Evolutionary conservation across 1,139 yeast species (phyloP).

Genomic region (Yamadazyma siamensis): DNA sequence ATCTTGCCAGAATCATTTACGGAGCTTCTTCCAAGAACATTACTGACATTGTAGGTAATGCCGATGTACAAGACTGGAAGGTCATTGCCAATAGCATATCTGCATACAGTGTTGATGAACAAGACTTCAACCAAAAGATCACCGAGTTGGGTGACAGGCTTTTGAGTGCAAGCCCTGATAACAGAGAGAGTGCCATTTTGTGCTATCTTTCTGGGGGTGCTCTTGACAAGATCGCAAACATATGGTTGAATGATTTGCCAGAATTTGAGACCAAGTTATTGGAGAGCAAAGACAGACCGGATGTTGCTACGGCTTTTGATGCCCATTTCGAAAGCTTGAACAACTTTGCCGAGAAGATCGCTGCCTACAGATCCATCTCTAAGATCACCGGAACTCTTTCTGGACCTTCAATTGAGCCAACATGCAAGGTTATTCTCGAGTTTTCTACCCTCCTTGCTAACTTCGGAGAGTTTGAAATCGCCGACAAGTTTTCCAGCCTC

Average conservation of each 20-base stretch:
- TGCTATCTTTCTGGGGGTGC: slow-evolving; percentile 83
- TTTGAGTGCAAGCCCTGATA: slow-evolving; percentile 25
- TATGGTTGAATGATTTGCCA: slow-evolving; percentile 82
- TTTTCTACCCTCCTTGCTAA: slow-evolving; percentile 79
- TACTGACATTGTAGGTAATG: slow-evolving; percentile 73
- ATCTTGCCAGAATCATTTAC: slow-evolving; percentile 72
- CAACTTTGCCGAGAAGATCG: slow-evolving; percentile 78
- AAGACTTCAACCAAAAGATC: slow-evolving; percentile 52
- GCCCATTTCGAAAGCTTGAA: slow-evolving; percentile 84
- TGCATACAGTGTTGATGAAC: slow-evolving; percentile 48
- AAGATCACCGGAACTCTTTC: slow-evolving; percentile 36
- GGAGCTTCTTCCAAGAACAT: slow-evolving; percentile 59
- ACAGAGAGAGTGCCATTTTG: slow-evolving; percentile 70
- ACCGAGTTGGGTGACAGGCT: slow-evolving; percentile 70
- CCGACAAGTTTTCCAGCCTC: slow-evolving; percentile 63
- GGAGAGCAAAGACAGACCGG: slow-evolving; percentile 27
- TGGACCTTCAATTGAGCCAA: slow-evolving; percentile 48
- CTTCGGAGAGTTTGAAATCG: slow-evolving; percentile 81
- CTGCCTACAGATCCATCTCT: slow-evolving; percentile 64
- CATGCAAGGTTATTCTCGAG: slow-evolving; percentile 64
- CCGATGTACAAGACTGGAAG: slow-evolving; percentile 79
- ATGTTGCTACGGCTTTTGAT: slow-evolving; percentile 63
- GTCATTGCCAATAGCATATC: slow-evolving; percentile 70
- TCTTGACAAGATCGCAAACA: slow-evolving; percentile 69
- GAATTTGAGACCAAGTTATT: slow-evolving; percentile 53